These are phyloP conservation scores for Aspergillus egyptiacus DNA, from an alignment of 495 filamentous ascomycete genomes.

Conservation along the genomic window DNA sequence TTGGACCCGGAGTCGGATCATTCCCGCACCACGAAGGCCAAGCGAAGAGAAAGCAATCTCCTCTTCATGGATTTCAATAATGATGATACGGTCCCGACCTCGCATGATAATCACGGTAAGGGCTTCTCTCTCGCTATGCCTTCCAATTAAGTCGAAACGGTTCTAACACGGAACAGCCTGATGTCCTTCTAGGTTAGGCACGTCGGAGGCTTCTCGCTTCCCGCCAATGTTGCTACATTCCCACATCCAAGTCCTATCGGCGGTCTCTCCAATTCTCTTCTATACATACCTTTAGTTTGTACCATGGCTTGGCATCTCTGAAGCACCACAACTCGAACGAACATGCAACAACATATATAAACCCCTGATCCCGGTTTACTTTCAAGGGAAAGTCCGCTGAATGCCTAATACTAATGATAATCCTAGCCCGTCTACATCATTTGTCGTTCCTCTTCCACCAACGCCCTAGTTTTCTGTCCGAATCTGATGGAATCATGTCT, in stretches of 20 bases:
- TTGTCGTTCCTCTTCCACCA: not conserved
- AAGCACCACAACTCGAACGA: conserved; percentile 29
- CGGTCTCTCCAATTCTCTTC: not conserved
- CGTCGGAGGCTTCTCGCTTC: not conserved
- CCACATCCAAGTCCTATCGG: not conserved
- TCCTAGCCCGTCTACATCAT: conserved; percentile 17
- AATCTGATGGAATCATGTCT: conserved; percentile 1
- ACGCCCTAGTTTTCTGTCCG: not conserved
- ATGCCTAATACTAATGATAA: conserved; percentile 40
- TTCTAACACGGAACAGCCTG: conserved; percentile 5
- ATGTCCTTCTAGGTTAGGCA: not conserved
- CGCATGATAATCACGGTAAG: conserved; percentile 24
- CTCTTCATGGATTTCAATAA: conserved; percentile 45
- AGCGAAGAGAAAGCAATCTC: conserved; percentile 55
- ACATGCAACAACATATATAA: conserved; percentile 17
- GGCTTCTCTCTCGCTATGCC: not conserved
- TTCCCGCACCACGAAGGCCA: conserved; percentile 40
- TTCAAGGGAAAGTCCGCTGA: conserved; percentile 13
- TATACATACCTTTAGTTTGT: not conserved
- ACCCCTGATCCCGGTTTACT: conserved; percentile 1
- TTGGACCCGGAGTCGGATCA: conserved; percentile 34
- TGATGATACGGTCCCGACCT: conserved; percentile 21
- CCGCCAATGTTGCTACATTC: not conserved
- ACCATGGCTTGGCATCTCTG: conserved; percentile 3
- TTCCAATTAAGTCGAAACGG: not conserved